Conservation (phyloP, 2,329 filamentous ascomycete genomes). For the Xenoacremonium recifei region DNA sequence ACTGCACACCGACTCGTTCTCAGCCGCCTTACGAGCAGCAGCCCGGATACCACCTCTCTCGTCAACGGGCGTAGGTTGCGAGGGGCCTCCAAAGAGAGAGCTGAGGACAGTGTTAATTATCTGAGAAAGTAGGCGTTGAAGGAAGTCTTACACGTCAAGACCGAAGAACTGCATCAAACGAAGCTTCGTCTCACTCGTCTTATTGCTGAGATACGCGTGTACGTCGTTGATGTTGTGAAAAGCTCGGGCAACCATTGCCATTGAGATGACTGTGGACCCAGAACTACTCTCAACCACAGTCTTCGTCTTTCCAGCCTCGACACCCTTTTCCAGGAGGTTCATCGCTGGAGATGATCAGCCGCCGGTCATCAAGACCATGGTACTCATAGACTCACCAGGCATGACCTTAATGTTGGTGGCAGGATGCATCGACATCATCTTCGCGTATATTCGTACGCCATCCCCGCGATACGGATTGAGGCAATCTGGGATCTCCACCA, state of each 20-base stretch:
- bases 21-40: slow-evolving; percentile 26
- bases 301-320: slow-evolving; percentile 44
- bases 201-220: slow-evolving; percentile 48
- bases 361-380: not conserved
- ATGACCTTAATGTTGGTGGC: slow-evolving; percentile 63
- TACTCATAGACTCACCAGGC: slow-evolving; percentile 41
- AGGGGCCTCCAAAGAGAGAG: slow-evolving; percentile 31
- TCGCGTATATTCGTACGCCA: slow-evolving; percentile 62
- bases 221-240: slow-evolving; percentile 39
- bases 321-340: slow-evolving; percentile 49
- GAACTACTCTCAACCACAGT: slow-evolving; percentile 60
- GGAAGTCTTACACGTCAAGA: slow-evolving; percentile 27
- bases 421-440: slow-evolving; percentile 62
- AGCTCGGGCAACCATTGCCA: slow-evolving; percentile 39
- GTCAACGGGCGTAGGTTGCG: slow-evolving; percentile 32
- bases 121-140: not conserved
- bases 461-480: slow-evolving; percentile 56
- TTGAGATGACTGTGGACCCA: slow-evolving; percentile 60
- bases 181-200: slow-evolving; percentile 36
- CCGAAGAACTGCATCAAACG: slow-evolving; percentile 34
- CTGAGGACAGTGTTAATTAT: slow-evolving; percentile 16
- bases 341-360: slow-evolving; percentile 24
- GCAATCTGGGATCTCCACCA: slow-evolving; percentile 56
- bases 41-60: slow-evolving; percentile 30
- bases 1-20: slow-evolving; percentile 28